phyloP scores from a whole-genome alignment of 352 stramenopile genomes.

The Phytopythium aichiense region DNA sequence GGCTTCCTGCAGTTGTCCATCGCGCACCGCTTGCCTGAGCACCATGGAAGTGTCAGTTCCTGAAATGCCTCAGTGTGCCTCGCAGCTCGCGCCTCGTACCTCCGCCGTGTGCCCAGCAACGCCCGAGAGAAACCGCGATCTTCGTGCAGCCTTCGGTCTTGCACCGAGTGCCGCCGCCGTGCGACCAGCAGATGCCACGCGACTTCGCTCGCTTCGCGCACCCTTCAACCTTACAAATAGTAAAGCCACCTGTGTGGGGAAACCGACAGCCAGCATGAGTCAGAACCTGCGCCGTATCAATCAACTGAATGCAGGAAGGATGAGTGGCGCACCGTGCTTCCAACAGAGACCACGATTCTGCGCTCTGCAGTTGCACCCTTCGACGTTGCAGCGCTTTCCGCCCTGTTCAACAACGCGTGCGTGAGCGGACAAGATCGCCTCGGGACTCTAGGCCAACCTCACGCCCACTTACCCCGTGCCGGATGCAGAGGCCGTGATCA shows the following conservation, averaged over 20 bases:
- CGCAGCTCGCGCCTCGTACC: conserved; percentile 2
- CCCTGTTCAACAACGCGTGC: conserved; percentile 10
- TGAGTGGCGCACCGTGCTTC: conserved; percentile 23
- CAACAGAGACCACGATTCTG: conserved; percentile 12
- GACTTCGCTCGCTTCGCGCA: conserved; percentile 25
- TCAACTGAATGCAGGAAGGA: no score
- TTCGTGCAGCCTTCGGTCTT: conserved; percentile 14
- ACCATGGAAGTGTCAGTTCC: neutral
- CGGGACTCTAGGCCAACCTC: neutral
- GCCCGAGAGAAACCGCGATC: conserved; percentile 18
- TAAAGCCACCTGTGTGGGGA: neutral
- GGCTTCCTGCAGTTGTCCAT: no score
- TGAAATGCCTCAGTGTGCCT: neutral
- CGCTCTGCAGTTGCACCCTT: conserved; percentile 43
- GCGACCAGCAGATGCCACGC: conserved; percentile 21
- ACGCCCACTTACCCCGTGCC: no score
- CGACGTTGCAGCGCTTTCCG: conserved; percentile 41
- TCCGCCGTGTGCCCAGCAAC: conserved; percentile 36
- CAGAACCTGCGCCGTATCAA: no score
- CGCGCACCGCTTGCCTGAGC: no score
- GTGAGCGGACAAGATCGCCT: neutral
- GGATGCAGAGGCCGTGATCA: no score
- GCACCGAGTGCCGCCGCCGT: conserved; percentile 29
- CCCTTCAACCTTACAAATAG: conserved; percentile 28
- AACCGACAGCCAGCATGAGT: neutral